phyloP scores from a whole-genome alignment of 441 rosid genomes.

The Sinapis alba region DNA sequence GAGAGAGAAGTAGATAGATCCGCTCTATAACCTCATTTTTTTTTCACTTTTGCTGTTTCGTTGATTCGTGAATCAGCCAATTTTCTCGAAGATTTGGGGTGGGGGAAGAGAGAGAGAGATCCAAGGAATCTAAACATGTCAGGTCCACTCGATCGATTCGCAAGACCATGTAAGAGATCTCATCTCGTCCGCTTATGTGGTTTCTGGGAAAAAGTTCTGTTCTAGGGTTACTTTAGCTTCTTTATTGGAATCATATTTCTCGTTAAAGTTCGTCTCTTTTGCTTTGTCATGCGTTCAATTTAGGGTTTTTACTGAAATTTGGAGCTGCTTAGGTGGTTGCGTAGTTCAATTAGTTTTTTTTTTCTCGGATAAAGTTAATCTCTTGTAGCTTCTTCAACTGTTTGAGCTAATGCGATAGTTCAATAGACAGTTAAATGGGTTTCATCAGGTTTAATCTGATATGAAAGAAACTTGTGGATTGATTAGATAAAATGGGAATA shows the following conservation, averaged over 20 bases:
- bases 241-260: background rate
- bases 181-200: background rate
- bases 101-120: background rate
- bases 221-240: slow-evolving; percentile 28
- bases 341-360: too few species aligned
- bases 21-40: background rate
- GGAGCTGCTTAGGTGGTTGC: background rate
- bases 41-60: slow-evolving; percentile 24
- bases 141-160: slow-evolving; percentile 46
- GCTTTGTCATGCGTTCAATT: background rate
- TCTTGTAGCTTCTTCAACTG: background rate
- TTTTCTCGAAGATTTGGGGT: slow-evolving; percentile 19
- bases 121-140: slow-evolving; percentile 31
- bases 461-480: too few species aligned
- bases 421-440: too few species aligned
- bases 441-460: too few species aligned
- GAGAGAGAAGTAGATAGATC: slow-evolving; percentile 26
- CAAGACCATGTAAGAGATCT: slow-evolving; percentile 46
- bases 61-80: slow-evolving; percentile 35
- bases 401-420: background rate
- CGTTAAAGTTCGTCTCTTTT: background rate
- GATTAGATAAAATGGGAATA: background rate
- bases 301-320: background rate
- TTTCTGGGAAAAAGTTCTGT: background rate
- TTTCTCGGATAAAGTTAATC: too few species aligned